Percentiles rank a stretch among this genome's conserved stretches.
Evolutionary conservation across 345 rosid genomes (phyloP).

Genomic region (Populus davidiana): DNA sequence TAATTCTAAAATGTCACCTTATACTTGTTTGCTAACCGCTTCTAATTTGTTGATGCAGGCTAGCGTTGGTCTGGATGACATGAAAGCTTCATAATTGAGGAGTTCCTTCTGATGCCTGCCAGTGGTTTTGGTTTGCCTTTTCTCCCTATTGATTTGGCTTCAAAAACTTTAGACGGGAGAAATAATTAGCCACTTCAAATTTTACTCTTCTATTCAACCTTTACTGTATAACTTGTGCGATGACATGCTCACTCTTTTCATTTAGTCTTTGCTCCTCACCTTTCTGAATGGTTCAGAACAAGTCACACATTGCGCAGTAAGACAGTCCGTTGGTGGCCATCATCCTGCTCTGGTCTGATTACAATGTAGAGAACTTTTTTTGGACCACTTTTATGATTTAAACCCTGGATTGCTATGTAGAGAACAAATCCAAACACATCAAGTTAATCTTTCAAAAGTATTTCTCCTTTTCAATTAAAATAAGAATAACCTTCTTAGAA

Average conservation of each 20-base stretch:
- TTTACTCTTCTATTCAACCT: neutral
- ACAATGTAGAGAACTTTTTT: too few species aligned
- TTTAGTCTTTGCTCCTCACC: neutral
- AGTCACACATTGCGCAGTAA: neutral
- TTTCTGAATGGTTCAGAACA: neutral
- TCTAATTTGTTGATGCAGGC: slow-evolving; percentile 47
- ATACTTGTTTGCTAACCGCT: neutral
- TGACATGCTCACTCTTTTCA: neutral
- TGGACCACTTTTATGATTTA: too few species aligned
- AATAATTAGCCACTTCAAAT: neutral
- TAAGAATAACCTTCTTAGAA: too few species aligned
- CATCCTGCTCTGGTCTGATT: too few species aligned
- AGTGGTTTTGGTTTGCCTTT: neutral
- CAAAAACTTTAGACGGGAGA: neutral
- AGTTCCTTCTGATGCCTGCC: neutral
- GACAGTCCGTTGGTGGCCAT: neutral
- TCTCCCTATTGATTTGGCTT: neutral
- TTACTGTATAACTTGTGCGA: neutral
- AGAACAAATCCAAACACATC: too few species aligned
- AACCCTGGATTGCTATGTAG: too few species aligned
- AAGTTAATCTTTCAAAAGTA: too few species aligned
- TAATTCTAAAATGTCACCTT: neutral
- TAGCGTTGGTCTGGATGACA: slow-evolving; percentile 74
- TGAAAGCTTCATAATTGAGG: slow-evolving; percentile 67
- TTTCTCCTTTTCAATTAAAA: too few species aligned